phyloP scores from a whole-genome alignment of 1,284 basidiomycete species.

The Pseudozyma hubeiensis region DNA sequence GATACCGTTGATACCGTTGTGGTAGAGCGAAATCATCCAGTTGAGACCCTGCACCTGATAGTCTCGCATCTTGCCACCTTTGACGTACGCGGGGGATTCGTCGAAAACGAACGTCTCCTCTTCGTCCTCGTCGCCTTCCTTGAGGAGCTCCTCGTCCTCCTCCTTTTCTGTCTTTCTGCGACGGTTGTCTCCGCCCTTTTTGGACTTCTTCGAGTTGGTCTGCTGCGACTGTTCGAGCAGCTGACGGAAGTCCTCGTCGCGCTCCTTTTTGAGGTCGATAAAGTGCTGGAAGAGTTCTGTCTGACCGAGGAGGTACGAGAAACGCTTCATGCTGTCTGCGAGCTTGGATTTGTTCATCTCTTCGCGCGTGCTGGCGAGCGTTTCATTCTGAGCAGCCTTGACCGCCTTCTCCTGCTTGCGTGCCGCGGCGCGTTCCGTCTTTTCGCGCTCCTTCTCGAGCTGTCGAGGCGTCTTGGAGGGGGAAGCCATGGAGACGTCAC shows the following conservation, averaged over 20 bases:
- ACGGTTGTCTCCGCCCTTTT: conserved; percentile 72
- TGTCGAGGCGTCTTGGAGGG: conserved; percentile 57
- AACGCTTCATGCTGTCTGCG: conserved; percentile 66
- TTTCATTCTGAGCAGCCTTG: conserved; percentile 58
- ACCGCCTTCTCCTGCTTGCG: conserved; percentile 46
- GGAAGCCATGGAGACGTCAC: conserved; percentile 34
- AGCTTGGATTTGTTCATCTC: conserved; percentile 62
- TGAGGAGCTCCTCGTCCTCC: conserved; percentile 81
- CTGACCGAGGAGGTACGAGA: conserved; percentile 66
- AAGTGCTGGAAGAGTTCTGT: conserved; percentile 69
- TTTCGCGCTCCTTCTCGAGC: conserved; percentile 60
- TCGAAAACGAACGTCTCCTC: conserved; percentile 72
- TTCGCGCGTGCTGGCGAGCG: conserved; percentile 54
- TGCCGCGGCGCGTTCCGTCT: conserved; percentile 48
- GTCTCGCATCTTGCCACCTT: conserved; percentile 86
- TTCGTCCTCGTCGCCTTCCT: conserved; percentile 82
- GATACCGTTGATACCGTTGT: conserved; percentile 62
- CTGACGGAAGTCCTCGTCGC: conserved; percentile 92
- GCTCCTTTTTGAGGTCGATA: conserved; percentile 73
- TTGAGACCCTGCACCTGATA: conserved; percentile 97
- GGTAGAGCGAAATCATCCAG: conserved; percentile 77
- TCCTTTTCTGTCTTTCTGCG: conserved; percentile 91
- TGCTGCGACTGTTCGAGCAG: conserved; percentile 76
- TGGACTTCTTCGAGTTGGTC: conserved; percentile 39
- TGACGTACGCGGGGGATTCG: conserved; percentile 58